Base-by-base conservation (phyloP, 129 eudicot species). In the Flaveria ramosissima region DNA sequence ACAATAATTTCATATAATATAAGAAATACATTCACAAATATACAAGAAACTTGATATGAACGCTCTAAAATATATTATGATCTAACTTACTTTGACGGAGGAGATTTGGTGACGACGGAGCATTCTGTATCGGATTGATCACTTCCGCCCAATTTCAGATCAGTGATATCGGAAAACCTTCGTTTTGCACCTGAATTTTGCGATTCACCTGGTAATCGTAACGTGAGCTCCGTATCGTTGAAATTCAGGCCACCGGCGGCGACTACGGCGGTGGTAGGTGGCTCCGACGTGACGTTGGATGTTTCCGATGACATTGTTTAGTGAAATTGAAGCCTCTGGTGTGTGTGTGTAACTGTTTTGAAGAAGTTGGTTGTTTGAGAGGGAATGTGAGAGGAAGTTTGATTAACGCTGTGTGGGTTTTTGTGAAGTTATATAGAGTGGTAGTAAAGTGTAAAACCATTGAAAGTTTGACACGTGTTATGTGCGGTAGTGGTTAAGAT, bases 141-240 rank as follows among this genome's bases (percentile, higher is more conserved):
- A 62, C 6, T 45, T 16, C 72, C 50, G 27, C 87, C 83, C 11
- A 87, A 71, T 56, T 82, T 80, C 60, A 86, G 63, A 45, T 82
- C 92, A 11, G 73, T 71, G n/a, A 75, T 67, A n/a, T 85, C 87
- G 7, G 78, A 51, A 77, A 84, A 84, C 36, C 81, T 82, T 13
- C 96, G 91, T 36, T 89, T 92, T 16, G 24, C 39, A 41, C 78
- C 88, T 21, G 85, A 26, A 26, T 52, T 89, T 62, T 74, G 79
- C 45, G 48, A 48, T 11, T 80, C 90, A 9, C 98, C 98, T 1
- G 98, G 98, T 51, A 90, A 77, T 6, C 89, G 88, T 36, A 93
- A 77, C 21, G 89, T 93, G 67, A 93, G 97, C 88, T 93, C 97
- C 1, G 98, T 90, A 59, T 87, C 96, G 1, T 81, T 77, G 17